Evolutionary conservation across 148 eudicot species (phyloP).

Genomic region (Fagopyrum esculentum): DNA sequence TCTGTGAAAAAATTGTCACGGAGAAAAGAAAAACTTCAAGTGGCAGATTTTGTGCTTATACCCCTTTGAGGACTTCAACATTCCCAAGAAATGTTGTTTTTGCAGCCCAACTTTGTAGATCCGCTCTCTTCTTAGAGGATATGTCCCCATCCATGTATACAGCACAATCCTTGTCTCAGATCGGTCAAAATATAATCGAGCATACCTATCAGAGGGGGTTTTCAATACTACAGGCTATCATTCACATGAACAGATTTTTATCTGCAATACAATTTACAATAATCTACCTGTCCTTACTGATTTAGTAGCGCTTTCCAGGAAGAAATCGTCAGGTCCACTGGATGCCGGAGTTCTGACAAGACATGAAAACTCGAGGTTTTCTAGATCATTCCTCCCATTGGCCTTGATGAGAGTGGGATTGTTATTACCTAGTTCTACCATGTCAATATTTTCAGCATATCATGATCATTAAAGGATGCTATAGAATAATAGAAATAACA

Average conservation of each 20-base stretch:
- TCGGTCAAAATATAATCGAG: too few species aligned
- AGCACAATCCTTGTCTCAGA: too few species aligned
- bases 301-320: constrained; percentile 29
- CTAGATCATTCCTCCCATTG: constrained; percentile 13
- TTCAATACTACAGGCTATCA: constrained; percentile 16
- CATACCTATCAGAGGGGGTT: constrained; percentile 29
- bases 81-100: constrained; percentile 36
- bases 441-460: not conserved
- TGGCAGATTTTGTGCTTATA: constrained; percentile 10
- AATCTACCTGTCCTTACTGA: constrained; percentile 35
- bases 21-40: not conserved
- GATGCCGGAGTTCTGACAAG: constrained; percentile 24
- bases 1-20: not conserved
- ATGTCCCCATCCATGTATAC: constrained; percentile 44
- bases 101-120: constrained; percentile 40
- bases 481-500: not conserved
- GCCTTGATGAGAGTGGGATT: constrained; percentile 4
- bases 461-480: not conserved
- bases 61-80: constrained; percentile 43
- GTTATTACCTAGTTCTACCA: not conserved
- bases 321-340: constrained; percentile 17
- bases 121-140: constrained; percentile 53
- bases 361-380: constrained; percentile 19
- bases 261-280: not conserved
- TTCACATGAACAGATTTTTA: not conserved